phyloP scores from a whole-genome alignment of 2,329 filamentous ascomycete genomes.

The Trichothecium sympodiale region DNA sequence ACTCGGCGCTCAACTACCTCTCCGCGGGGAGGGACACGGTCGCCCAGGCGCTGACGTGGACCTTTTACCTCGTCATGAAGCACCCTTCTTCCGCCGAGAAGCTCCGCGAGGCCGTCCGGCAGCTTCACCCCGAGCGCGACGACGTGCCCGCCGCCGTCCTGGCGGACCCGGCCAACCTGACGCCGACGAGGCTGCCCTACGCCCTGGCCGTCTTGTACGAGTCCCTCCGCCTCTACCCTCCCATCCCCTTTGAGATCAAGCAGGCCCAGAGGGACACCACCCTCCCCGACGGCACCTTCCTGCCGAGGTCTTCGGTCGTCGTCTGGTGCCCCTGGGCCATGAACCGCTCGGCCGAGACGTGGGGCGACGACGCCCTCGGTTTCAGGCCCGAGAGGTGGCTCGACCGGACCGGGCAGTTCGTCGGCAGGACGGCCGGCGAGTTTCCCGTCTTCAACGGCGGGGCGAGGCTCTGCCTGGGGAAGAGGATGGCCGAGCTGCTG shows the following conservation, averaged over 20 bases:
- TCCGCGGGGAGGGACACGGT: constrained; percentile 55
- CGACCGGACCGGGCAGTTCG: constrained; percentile 25
- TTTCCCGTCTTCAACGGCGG: constrained; percentile 58
- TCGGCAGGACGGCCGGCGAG: constrained; percentile 36
- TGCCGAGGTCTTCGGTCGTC: constrained; percentile 42
- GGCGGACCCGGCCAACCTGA: too few relatives aligned
- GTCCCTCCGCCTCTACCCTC: constrained; percentile 48
- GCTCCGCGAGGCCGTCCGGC: constrained; percentile 30
- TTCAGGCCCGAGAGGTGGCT: constrained; percentile 51
- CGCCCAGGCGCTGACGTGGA: constrained; percentile 54
- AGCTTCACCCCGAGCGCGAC: constrained; percentile 8
- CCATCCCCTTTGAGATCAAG: constrained; percentile 56
- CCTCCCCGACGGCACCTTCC: constrained; percentile 48
- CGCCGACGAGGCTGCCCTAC: constrained; percentile 37
- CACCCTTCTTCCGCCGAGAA: constrained; percentile 28
- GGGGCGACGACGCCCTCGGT: constrained; percentile 43
- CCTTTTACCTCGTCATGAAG: constrained; percentile 47
- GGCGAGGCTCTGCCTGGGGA: constrained; percentile 48
- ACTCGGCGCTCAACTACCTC: constrained; percentile 55
- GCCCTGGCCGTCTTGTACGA: constrained; percentile 53
- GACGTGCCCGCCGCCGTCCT: constrained; percentile 11
- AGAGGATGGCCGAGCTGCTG: constrained; percentile 50
- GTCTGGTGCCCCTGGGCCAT: constrained; percentile 57
- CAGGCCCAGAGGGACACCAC: constrained; percentile 40
- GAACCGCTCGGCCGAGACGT: constrained; percentile 43